Conservation (phyloP, 2,329 filamentous ascomycete species). For the Nemania sp. region DNA sequence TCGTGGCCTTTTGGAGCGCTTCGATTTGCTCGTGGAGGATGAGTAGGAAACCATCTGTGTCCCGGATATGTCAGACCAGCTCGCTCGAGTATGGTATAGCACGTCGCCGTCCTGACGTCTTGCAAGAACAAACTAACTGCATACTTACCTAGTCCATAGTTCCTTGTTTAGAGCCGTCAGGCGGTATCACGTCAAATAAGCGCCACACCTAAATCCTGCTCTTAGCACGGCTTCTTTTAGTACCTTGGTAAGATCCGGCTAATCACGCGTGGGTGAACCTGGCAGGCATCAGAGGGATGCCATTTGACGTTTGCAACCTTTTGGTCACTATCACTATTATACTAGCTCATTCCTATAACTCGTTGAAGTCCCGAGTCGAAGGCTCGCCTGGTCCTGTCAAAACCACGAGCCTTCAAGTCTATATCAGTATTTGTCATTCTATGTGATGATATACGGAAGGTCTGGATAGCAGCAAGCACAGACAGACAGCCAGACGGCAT, state of each 20-base stretch:
- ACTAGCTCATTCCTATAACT: background rate
- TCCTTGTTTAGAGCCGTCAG: slow-evolving; percentile 14
- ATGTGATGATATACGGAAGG: background rate
- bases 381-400: background rate
- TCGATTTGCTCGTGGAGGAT: slow-evolving; percentile 7
- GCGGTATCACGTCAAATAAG: slow-evolving; percentile 28
- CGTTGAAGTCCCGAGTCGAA: background rate
- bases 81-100: background rate
- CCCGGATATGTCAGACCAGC: slow-evolving; percentile 33
- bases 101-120: too few species aligned
- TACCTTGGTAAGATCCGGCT: background rate
- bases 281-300: slow-evolving; percentile 8
- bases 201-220: slow-evolving; percentile 7
- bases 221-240: background rate
- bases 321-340: background rate
- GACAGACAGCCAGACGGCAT: background rate
- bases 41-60: slow-evolving; percentile 27
- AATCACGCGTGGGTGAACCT: slow-evolving; percentile 12
- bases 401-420: slow-evolving; percentile 6
- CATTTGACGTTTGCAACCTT: slow-evolving; percentile 2
- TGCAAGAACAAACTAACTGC: too few species aligned
- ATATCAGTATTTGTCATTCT: background rate
- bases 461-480: background rate
- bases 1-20: slow-evolving; percentile 9
- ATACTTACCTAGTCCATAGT: too few species aligned